A percentile compares a stretch with the other conserved stretches of the same genome.
Conservation (phyloP, 1,284 basidiomycete species). For the Ceratobasidium theobromae region DNA sequence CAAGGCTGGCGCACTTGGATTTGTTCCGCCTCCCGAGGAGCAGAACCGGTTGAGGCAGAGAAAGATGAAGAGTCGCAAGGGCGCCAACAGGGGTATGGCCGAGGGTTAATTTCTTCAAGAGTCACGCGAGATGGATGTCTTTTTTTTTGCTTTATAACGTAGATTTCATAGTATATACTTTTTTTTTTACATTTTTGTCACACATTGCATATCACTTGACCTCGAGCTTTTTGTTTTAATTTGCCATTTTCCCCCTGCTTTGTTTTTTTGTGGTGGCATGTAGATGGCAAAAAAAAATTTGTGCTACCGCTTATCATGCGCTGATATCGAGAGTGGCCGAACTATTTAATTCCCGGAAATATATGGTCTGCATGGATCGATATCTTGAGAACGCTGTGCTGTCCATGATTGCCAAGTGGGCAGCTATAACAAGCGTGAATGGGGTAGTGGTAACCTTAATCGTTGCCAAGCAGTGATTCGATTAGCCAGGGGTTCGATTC, state of each 20-base stretch:
- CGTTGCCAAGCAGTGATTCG: conserved; percentile 27
- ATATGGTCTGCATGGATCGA: neutral
- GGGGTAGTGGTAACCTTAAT: conserved; percentile 34
- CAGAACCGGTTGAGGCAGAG: conserved; percentile 23
- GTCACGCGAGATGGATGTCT: too few relatives aligned
- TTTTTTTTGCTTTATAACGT: neutral
- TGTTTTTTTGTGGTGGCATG: neutral
- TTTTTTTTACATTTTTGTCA: neutral
- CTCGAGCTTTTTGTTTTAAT: neutral
- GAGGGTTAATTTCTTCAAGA: conserved; percentile 4
- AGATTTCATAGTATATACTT: neutral
- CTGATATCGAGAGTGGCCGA: too few relatives aligned
- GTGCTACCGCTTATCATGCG: neutral
- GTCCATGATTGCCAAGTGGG: too few relatives aligned
- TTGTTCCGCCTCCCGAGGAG: conserved; percentile 21
- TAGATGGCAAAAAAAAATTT: neutral
- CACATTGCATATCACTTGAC: too few relatives aligned
- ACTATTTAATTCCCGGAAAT: neutral
- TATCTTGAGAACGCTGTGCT: too few relatives aligned
- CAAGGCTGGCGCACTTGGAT: conserved; percentile 24
- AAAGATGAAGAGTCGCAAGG: conserved; percentile 29
- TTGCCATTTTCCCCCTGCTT: neutral
- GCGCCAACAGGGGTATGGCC: conserved; percentile 27
- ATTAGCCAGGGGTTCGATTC: conserved; percentile 35
- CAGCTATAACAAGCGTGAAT: conserved; percentile 32